A percentile compares a stretch with the other conserved stretches of the same genome.
Conservation (phyloP, 1,284 basidiomycete species). For the Stygiomarasmius scandens region DNA sequence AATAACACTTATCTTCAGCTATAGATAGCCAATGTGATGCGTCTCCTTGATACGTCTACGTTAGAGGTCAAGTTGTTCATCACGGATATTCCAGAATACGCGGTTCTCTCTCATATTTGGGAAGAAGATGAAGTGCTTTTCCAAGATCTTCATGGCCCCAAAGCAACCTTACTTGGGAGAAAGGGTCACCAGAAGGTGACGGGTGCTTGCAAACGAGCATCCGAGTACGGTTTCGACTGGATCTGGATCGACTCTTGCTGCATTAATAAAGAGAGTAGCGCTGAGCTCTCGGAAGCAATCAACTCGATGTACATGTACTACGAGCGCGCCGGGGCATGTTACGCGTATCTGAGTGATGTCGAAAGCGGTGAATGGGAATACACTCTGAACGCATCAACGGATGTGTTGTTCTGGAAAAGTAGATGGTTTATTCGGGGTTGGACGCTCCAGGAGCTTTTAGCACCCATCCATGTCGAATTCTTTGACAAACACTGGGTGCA, state of each 20-base stretch:
- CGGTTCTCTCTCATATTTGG: conserved; percentile 1
- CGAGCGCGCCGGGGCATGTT: neutral
- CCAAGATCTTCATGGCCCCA: neutral
- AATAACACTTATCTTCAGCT: too few relatives aligned
- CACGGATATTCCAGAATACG: neutral
- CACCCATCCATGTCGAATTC: neutral
- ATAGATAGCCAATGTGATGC: too few relatives aligned
- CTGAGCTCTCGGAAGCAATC: conserved; percentile 2
- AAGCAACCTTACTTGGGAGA: neutral
- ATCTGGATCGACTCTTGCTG: neutral
- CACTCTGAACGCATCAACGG: too few relatives aligned
- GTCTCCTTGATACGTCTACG: neutral
- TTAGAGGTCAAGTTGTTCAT: neutral
- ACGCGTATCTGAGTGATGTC: neutral
- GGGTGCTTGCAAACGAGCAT: neutral
- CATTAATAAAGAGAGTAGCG: neutral
- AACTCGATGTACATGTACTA: conserved; percentile 3
- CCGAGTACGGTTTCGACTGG: neutral
- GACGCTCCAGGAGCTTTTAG: neutral
- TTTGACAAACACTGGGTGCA: neutral
- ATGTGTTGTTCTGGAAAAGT: neutral
- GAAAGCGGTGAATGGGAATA: too few relatives aligned
- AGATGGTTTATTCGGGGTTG: neutral
- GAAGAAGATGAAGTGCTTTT: neutral
- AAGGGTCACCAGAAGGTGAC: neutral